phyloP scores from a whole-genome alignment of 208 protist species.

The Trypanosomatidae sp. region DNA sequence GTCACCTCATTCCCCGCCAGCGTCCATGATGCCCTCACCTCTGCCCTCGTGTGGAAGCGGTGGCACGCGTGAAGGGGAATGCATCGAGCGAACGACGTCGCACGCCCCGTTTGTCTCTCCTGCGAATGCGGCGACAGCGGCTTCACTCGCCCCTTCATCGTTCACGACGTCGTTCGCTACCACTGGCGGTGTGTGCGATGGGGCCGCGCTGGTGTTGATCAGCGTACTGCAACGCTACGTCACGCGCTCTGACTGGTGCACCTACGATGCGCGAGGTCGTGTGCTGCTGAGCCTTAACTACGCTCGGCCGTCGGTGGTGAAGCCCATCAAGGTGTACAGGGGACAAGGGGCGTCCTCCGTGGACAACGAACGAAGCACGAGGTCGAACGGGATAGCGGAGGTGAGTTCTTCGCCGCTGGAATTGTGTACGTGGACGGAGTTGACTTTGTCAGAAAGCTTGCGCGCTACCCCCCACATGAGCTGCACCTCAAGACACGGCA shows the following conservation, averaged over 20 bases:
- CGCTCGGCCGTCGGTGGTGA: conserved; percentile 37
- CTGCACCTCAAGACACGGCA: background rate
- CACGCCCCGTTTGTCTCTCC: background rate
- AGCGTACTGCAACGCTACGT: conserved; percentile 44
- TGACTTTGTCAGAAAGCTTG: conserved; percentile 24
- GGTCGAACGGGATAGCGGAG: background rate
- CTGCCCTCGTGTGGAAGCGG: background rate
- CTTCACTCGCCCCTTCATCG: background rate
- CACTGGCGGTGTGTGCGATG: background rate
- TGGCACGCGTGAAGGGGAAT: background rate
- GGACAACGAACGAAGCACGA: background rate
- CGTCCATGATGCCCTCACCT: background rate
- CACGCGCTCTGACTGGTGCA: conserved; percentile 45
- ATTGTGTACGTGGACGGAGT: conserved; percentile 22
- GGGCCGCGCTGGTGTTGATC: background rate
- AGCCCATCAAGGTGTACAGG: conserved; percentile 39
- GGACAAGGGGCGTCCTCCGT: background rate
- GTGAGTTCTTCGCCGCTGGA: background rate
- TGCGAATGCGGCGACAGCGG: background rate
- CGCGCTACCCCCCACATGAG: conserved; percentile 4
- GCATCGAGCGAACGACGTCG: background rate
- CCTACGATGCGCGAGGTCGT: conserved; percentile 15
- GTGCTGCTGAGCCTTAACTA: conserved; percentile 43
- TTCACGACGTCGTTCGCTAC: background rate
- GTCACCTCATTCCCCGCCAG: too few species aligned